Conservation (phyloP, 495 filamentous ascomycete genomes). For the Amniculicola lignicola region DNA sequence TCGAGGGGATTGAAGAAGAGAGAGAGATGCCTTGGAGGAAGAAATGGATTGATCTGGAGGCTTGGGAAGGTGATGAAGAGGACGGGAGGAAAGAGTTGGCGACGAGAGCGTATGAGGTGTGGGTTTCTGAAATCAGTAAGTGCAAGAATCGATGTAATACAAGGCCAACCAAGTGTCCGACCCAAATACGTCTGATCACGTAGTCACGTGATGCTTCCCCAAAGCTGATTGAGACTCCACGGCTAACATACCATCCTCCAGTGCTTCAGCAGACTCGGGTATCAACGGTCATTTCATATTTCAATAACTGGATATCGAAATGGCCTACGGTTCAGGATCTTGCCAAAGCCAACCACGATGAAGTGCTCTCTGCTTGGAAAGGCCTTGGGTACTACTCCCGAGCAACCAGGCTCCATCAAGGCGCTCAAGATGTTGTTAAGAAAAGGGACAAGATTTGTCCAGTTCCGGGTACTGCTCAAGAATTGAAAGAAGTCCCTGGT, state of each 20-base stretch:
- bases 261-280: conserved; percentile 31
- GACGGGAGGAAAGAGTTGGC: neutral
- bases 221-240: too few relatives aligned
- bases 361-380: conserved; percentile 28
- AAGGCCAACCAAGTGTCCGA: neutral
- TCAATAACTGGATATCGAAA: conserved; percentile 24
- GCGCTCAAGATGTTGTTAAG: conserved; percentile 10
- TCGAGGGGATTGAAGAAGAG: conserved; percentile 18
- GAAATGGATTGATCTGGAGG: conserved; percentile 19
- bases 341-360: conserved; percentile 16
- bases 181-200: neutral
- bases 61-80: neutral
- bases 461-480: conserved; percentile 11
- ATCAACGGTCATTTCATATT: conserved; percentile 27
- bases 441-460: conserved; percentile 5
- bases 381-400: conserved; percentile 30
- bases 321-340: conserved; percentile 26
- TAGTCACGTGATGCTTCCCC: too few relatives aligned
- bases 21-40: conserved; percentile 27
- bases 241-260: conserved; percentile 1
- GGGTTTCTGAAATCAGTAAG: conserved; percentile 27
- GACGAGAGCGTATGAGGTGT: conserved; percentile 26
- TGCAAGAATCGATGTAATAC: neutral
- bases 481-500: conserved; percentile 14
- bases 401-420: conserved; percentile 22